Conservation (phyloP, 208 protist species). For the Tritrichomonas foetus region DNA sequence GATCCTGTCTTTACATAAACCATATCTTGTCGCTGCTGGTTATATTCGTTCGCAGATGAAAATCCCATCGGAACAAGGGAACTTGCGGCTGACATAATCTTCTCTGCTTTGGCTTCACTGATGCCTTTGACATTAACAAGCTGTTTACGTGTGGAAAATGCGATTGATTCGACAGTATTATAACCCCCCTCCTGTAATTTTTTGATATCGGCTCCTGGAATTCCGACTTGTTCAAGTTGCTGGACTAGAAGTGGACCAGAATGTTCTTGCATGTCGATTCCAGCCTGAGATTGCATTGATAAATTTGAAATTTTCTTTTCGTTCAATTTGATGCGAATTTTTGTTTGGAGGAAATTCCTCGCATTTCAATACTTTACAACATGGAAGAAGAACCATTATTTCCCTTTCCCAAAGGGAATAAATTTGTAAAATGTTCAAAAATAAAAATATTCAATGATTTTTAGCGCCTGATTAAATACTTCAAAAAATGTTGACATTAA, state of each 20-base stretch:
- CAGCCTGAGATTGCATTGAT: background rate
- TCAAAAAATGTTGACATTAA: too few relatives aligned
- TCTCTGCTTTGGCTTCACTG: conserved; percentile 93
- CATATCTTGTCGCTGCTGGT: conserved; percentile 77
- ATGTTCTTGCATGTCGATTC: background rate
- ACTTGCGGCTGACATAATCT: conserved; percentile 76
- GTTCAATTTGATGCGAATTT: background rate
- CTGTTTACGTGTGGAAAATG: conserved; percentile 87
- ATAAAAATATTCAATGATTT: too few relatives aligned
- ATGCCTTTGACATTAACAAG: conserved; percentile 96
- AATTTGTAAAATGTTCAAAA: too few relatives aligned
- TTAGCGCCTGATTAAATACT: too few relatives aligned
- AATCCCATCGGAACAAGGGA: conserved; percentile 94
- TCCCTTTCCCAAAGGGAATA: too few relatives aligned
- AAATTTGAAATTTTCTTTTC: background rate
- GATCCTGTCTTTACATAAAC: conserved; percentile 91
- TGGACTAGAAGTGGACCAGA: background rate
- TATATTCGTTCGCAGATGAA: conserved; percentile 83
- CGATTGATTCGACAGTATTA: conserved; percentile 76
- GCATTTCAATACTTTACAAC: too few relatives aligned
- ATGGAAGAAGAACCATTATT: too few relatives aligned
- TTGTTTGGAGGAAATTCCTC: background rate
- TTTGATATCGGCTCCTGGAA: background rate
- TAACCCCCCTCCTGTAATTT: conserved; percentile 49
- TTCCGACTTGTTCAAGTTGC: background rate